Evolutionary conservation across 345 rosid species (phyloP), one percentile per base, ranked within the genome.

Genomic region (Euclidium syriacum): DNA sequence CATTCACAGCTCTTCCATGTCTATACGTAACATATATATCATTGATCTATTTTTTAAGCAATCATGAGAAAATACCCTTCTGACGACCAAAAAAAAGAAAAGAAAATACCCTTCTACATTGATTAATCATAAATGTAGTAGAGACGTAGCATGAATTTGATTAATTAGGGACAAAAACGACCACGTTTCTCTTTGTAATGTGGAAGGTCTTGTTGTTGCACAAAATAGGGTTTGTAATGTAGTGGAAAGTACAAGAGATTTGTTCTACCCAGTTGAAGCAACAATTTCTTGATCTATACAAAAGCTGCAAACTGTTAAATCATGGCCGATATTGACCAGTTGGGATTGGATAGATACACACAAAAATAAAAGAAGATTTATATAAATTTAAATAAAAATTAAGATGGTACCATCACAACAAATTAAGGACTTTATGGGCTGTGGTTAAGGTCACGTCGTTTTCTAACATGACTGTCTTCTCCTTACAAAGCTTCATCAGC

Each of bases 381-480:
- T 60, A 35, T 4, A 39, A 11, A 6, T 39, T 3, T 15, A n/a
- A 11, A 39, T 15, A 12, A 11, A 56, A 49, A 40, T 24, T 17
- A 20, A 46, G 52, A 32, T 54, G 58, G 75, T 71, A 63, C 65
- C 59, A 41, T 56, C 53, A 48, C 47, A 32, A 41, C 44, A 22
- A 25, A 27, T 55, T 65, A 42, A 58, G 52, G 72, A 73, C 77
- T 73, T 73, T 66, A 73, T 66, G 61, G 57, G 60, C 25, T 53
- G 72, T 65, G 64, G 43, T 66, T 66, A 64, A 64, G 65, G 75
- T 71, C 70, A 71, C 60, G 75, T 71, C 71, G 71, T 71, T 71
- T 56, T 71, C 75, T 64, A 56, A 64, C 70, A 71, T 57, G 75
- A 50, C 75, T 71, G 75, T 71, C 70, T 64, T 64, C 65, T 70